Percentiles rank a stretch among this genome's conserved stretches.
phyloP scores from a whole-genome alignment of 1,284 basidiomycete genomes.

The Pholiota adiposa region DNA sequence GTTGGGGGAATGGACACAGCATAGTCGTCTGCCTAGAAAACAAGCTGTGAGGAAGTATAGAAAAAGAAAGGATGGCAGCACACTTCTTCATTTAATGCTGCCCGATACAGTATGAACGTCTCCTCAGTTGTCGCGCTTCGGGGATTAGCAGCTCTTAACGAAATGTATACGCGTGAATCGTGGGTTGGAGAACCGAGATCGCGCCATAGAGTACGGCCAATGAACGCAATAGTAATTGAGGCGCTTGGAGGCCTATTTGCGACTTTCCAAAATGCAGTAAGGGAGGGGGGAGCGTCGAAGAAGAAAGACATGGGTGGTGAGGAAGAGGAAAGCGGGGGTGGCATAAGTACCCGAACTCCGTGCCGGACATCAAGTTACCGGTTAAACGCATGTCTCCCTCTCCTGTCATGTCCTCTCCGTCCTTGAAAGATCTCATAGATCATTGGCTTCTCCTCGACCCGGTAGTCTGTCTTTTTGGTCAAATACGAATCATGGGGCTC shows the following conservation, averaged over 20 bases:
- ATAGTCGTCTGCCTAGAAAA: conserved; percentile 29
- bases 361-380: conserved; percentile 9
- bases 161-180: conserved; percentile 24
- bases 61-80: conserved; percentile 3
- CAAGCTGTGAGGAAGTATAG: not conserved
- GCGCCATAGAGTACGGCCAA: conserved; percentile 14
- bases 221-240: conserved; percentile 1
- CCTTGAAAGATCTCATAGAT: conserved; percentile 23
- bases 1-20: conserved; percentile 33
- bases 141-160: conserved; percentile 22
- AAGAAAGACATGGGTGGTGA: conserved; percentile 20
- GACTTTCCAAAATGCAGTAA: conserved; percentile 17
- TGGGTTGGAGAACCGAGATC: conserved; percentile 5
- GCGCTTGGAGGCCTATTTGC: not conserved
- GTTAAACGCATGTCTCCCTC: not conserved
- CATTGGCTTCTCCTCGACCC: conserved; percentile 27
- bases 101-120: conserved; percentile 38
- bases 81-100: conserved; percentile 30
- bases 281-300: conserved; percentile 12
- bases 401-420: conserved; percentile 9
- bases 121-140: conserved; percentile 2
- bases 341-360: conserved; percentile 4
- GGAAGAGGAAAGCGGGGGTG: not conserved
- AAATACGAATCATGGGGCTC: not conserved
- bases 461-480: conserved; percentile 10